phyloP scores from a whole-genome alignment of 176 grass and related monocot genomes.

The Thinopyrum elongatum region DNA sequence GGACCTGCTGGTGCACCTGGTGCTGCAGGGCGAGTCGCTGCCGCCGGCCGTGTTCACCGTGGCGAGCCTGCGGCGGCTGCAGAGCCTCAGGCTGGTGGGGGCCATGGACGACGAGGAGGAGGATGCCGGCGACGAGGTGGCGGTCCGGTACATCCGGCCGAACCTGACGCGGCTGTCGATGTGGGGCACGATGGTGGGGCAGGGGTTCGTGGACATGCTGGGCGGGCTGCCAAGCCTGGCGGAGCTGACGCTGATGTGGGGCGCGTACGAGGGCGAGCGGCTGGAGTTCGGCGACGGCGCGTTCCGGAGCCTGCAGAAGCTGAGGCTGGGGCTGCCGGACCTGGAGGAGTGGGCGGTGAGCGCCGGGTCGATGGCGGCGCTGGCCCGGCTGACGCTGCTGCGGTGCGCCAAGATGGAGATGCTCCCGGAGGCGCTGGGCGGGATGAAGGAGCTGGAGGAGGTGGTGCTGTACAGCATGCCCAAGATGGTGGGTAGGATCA shows the following conservation, averaged over 20 bases:
- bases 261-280: constrained; percentile 28
- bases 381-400: constrained; percentile 36
- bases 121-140: neutral
- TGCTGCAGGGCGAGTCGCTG: constrained; percentile 35
- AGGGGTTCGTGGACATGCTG: constrained; percentile 52
- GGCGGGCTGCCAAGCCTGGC: constrained; percentile 40
- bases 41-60: constrained; percentile 38
- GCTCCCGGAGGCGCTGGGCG: constrained; percentile 45
- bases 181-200: constrained; percentile 37
- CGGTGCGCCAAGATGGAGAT: constrained; percentile 43
- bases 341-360: constrained; percentile 46
- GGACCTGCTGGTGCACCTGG: constrained; percentile 47
- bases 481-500: constrained; percentile 40
- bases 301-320: constrained; percentile 35
- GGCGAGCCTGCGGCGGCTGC: constrained; percentile 44
- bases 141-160: constrained; percentile 41
- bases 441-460: constrained; percentile 54
- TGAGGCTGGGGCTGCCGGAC: constrained; percentile 25
- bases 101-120: constrained; percentile 27
- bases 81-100: constrained; percentile 41
- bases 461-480: constrained; percentile 49
- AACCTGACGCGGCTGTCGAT: constrained; percentile 39
- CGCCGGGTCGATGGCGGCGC: neutral
- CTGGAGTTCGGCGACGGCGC: constrained; percentile 29
- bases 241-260: constrained; percentile 25